Percentiles rank a stretch among this genome's conserved stretches.
Evolutionary conservation across 1,284 basidiomycete species (phyloP).

Genomic region (Microbotryomycetes sp.): DNA sequence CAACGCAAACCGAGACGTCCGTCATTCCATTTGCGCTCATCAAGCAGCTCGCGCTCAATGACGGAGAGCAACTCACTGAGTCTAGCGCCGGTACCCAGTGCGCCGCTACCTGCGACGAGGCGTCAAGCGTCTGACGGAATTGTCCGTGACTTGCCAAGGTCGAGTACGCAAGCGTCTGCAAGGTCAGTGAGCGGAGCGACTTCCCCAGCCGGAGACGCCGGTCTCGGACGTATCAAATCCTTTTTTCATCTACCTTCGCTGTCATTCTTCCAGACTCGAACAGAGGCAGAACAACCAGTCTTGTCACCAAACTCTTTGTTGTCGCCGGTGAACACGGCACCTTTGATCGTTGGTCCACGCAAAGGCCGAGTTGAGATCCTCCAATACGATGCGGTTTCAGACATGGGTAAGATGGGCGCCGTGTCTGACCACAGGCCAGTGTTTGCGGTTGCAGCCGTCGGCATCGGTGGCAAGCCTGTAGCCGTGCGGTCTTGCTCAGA

Average conservation of each 20-base stretch:
- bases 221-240: slow-evolving; percentile 15
- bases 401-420: slow-evolving; percentile 31
- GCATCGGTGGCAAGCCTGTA: slow-evolving; percentile 9
- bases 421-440: slow-evolving; percentile 32
- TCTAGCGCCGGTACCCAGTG: background rate
- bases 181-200: background rate
- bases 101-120: background rate
- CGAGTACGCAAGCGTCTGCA: background rate
- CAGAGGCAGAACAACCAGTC: background rate
- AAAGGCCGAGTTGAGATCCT: slow-evolving; percentile 29
- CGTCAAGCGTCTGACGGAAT: background rate
- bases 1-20: background rate
- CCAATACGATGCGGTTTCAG: slow-evolving; percentile 25
- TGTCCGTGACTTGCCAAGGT: background rate
- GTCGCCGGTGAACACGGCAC: background rate
- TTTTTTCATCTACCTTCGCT: slow-evolving; percentile 24
- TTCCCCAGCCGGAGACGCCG: background rate
- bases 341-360: slow-evolving; percentile 19
- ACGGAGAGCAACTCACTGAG: background rate
- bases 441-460: slow-evolving; percentile 24
- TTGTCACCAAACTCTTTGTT: background rate
- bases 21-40: background rate
- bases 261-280: slow-evolving; percentile 12
- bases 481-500: background rate
- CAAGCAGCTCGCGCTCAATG: background rate